Base-by-base conservation (phyloP, 2,329 filamentous ascomycete species). In the Diaporthe velutina region DNA sequence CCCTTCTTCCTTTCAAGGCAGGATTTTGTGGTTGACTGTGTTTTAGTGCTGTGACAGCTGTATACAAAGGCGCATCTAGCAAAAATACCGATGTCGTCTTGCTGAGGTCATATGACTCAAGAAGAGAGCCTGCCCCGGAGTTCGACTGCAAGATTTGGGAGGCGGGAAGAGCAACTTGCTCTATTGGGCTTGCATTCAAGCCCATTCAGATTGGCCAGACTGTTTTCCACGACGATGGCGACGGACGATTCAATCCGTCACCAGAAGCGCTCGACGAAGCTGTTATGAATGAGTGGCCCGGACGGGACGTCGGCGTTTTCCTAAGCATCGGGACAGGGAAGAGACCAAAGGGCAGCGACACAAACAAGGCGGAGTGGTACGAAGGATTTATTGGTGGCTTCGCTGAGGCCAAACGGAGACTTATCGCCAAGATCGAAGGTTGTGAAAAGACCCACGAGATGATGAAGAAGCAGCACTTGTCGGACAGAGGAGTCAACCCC, bases 121-220 rank as follows among this genome's bases (percentile, higher is more conserved):
- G 96, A 79, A 95, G 94, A 83, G 97, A 98, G 83, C 94, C 96
- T 0, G 90, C 95, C 0, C 94, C 96, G 3, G 96, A 98, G 83
- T 96, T 95, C 76, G 94, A 98, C 81, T 98, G 96, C 84, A 98
- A 93, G 60, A 97, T 99, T 74, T 99, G 97, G 97, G 93, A 99
- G 85, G 97, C 97, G 6, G 97, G 97, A 15, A 92, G 97, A 75
- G 97, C 97, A n/a, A 99, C 97, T 1, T 95, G 91, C 71, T 95
- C 97, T 0, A 97, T 96, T 1, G 95, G 94, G 0, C 88, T 98
- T 57, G 97, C 97, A 1, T 99, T 99, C 86, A 99, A 99, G 83
- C 95, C 96, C 0, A 95, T 99, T 67, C 93, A 94, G 78, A 94
- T 99, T 52, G 97, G 97, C 4, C 96, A 98, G 83, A 96, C 95